A percentile compares a stretch with the other conserved stretches of the same genome.
phyloP scores from a whole-genome alignment of 2,329 filamentous ascomycete genomes.

The Arthrobotrys pseudoclavata region DNA sequence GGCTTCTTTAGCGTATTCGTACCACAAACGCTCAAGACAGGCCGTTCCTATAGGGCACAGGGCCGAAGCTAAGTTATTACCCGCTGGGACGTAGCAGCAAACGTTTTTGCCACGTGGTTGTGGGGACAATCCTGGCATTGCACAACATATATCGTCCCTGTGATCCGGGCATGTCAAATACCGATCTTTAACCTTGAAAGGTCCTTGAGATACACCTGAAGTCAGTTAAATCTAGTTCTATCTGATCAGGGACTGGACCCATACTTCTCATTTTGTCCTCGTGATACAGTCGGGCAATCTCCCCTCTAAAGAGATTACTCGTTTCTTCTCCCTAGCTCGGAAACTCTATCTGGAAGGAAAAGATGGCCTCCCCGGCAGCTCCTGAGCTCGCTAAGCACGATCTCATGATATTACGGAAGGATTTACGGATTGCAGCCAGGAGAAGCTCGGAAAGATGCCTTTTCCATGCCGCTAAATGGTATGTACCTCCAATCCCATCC shows the following conservation, averaged over 20 bases:
- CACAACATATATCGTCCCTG: constrained; percentile 25
- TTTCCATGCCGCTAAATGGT: constrained; percentile 98
- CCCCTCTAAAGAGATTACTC: constrained; percentile 34
- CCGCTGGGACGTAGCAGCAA: constrained; percentile 44
- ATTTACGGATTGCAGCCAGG: constrained; percentile 73
- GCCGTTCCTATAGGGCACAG: constrained; percentile 9
- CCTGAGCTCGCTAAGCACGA: constrained; percentile 40
- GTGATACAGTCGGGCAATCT: constrained; percentile 29
- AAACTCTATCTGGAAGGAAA: constrained; percentile 20
- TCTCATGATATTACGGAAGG: constrained; percentile 45
- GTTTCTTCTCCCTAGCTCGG: not conserved
- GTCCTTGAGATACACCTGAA: constrained; percentile 45
- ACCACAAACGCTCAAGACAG: constrained; percentile 16
- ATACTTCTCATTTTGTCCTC: constrained; percentile 1
- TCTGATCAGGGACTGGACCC: not conserved
- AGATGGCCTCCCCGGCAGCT: constrained; percentile 49
- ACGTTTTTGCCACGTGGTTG: constrained; percentile 59
- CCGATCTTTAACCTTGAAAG: not conserved
- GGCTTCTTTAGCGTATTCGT: constrained; percentile 16
- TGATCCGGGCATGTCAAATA: constrained; percentile 12
- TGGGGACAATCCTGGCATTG: not conserved
- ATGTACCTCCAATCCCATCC: constrained; percentile 47
- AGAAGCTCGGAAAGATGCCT: constrained; percentile 95
- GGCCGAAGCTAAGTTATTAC: constrained; percentile 13
- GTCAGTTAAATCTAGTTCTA: constrained; percentile 38